Evolutionary conservation across 768 basidiomycete genomes (phyloP), one percentile per base, ranked within the genome.

Genomic region (Mycena vitilis): DNA sequence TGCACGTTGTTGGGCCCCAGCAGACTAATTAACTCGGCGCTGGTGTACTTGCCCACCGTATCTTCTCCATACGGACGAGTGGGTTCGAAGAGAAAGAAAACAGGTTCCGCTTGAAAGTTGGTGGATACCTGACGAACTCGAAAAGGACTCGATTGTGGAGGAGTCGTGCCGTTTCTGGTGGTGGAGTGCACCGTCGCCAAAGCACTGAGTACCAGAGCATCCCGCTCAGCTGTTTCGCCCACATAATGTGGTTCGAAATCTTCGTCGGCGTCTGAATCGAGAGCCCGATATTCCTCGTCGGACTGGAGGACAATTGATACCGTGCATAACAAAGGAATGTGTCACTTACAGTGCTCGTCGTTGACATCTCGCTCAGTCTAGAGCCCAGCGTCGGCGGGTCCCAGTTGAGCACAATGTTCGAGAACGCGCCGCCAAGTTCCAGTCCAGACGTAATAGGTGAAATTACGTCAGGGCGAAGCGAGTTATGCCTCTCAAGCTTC

Each of bases 221-320:
- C 71, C 1, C 71, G 58, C 54, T 71, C 71, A 5, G 66, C 71
- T 2, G 71, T 71, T 49, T 71, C 71, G 4, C 71, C 71, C 1
- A 71, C 71, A 53, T 71, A 71, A 37, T 71, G 71, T 8, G 71
- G 71, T 36, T 71, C 71, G 30, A 65, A 71, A 2, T 71, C 71
- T 42, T 71, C 71, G 54, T 71, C 71, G 2, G 71, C 71, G 15
- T 71, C 71, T n/a, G 67, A 68, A 42, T 71, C 71, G 11, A 71
- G 67, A 9, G 71, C 70, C 1, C 63, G 62, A 44, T 52, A 65
- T 5, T 68, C 70, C 1, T 71, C 70, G 0, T 68, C 63, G 18
- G 62, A 59, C 70, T 71, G 47, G 8, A 15, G 22, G 11, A 48
- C 6, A 60, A 22, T 13, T n/a, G 8, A 37, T 16, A 25, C 51